A percentile compares a stretch with the other conserved stretches of the same genome.
phyloP scores from a whole-genome alignment of 129 eudicot species.

The Centaurea solstitialis region DNA sequence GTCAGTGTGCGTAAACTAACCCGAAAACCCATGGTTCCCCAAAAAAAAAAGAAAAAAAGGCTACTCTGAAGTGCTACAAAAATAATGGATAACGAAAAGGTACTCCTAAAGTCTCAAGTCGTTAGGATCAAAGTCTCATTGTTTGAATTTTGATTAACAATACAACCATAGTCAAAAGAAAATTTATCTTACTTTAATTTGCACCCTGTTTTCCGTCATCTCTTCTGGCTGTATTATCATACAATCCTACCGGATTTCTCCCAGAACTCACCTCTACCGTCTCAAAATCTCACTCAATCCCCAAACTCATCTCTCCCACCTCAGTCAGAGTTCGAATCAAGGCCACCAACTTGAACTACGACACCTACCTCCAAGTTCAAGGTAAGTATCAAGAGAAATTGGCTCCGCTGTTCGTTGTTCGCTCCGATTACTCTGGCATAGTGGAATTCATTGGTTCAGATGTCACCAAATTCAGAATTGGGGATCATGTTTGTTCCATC shows the following conservation, averaged over 20 bases:
- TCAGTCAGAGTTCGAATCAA: constrained; percentile 59
- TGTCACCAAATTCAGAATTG: constrained; percentile 66
- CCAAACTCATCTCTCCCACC: constrained; percentile 58
- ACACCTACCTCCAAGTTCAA: constrained; percentile 71
- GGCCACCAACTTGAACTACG: constrained; percentile 81
- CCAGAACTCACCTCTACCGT: constrained; percentile 48
- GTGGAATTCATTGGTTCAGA: constrained; percentile 71
- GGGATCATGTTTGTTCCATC: constrained; percentile 74
- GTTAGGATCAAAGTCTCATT: too few relatives aligned
- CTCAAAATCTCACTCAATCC: constrained; percentile 75
- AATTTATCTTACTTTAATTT: too few relatives aligned
- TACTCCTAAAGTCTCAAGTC: too few relatives aligned
- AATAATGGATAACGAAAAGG: too few relatives aligned
- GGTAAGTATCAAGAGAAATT: constrained; percentile 93
- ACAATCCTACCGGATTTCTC: constrained; percentile 38
- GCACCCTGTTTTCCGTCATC: too few relatives aligned
- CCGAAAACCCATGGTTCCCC: too few relatives aligned
- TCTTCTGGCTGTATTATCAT: too few relatives aligned
- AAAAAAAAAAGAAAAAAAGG: too few relatives aligned
- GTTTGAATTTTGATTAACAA: too few relatives aligned
- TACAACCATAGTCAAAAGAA: too few relatives aligned
- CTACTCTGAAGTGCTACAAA: too few relatives aligned
- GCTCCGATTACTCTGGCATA: constrained; percentile 86
- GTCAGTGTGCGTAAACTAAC: too few relatives aligned
- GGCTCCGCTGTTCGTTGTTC: constrained; percentile 68